These are phyloP conservation scores for Senna siamea DNA, from an alignment of 306 rosid genomes.

Conservation along the genomic window DNA sequence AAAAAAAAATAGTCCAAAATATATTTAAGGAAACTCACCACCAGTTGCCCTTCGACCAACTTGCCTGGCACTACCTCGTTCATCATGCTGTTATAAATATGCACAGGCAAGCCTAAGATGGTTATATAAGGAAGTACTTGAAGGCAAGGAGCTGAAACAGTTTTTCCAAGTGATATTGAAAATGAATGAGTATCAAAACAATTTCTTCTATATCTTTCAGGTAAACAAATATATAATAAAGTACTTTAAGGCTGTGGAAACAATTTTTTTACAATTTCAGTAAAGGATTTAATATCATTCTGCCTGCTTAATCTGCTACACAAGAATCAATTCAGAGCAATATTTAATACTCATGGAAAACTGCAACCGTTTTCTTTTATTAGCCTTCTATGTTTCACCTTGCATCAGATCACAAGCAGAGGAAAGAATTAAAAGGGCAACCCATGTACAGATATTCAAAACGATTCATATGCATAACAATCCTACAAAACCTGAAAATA, in stretches of 20 bases:
- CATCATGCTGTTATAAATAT: slow-evolving; percentile 72
- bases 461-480: not conserved
- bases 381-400: not conserved
- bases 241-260: slow-evolving; percentile 22
- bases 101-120: slow-evolving; percentile 70
- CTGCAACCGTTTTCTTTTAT: not conserved
- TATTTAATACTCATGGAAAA: not conserved
- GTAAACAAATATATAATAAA: slow-evolving; percentile 13
- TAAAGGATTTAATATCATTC: not conserved
- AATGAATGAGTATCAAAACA: slow-evolving; percentile 20
- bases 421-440: not conserved
- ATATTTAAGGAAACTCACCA: slow-evolving; percentile 59
- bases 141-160: slow-evolving; percentile 48
- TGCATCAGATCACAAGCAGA: not conserved
- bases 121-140: slow-evolving; percentile 58
- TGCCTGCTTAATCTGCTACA: not conserved
- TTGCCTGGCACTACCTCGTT: slow-evolving; percentile 62
- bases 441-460: not conserved
- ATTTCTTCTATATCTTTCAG: not conserved
- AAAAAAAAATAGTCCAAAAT: not conserved
- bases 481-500: slow-evolving; percentile 60
- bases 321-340: not conserved
- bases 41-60: slow-evolving; percentile 53
- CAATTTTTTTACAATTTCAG: not conserved
- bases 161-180: slow-evolving; percentile 50